Percentiles rank a stretch among this genome's conserved stretches.
Evolutionary conservation across 148 eudicot genomes (phyloP).

Genomic region (Heliosperma pusillum): DNA sequence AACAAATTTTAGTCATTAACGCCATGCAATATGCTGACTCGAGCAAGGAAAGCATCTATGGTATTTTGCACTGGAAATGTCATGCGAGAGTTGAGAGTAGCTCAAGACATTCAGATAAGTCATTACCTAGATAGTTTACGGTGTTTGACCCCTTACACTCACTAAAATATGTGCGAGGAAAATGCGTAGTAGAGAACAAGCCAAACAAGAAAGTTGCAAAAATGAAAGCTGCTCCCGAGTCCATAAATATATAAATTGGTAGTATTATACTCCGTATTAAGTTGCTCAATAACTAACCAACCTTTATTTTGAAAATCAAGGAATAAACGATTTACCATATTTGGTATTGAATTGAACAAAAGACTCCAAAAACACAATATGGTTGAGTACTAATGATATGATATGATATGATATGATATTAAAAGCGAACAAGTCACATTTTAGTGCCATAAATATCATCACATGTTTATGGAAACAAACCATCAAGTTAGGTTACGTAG

Average conservation of each 20-base stretch:
- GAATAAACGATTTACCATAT: neutral
- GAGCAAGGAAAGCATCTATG: neutral
- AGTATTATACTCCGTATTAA: neutral
- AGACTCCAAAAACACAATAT: neutral
- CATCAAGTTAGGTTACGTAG: neutral
- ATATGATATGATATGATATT: neutral
- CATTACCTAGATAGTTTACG: neutral
- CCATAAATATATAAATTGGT: neutral
- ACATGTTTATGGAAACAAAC: constrained; percentile 8
- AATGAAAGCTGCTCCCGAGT: neutral
- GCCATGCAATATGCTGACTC: neutral
- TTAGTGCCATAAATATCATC: constrained; percentile 6
- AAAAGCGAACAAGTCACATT: neutral
- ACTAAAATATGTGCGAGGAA: neutral
- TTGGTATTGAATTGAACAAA: neutral
- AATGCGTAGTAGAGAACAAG: too few relatives aligned
- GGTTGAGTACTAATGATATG: neutral
- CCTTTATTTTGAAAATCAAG: neutral
- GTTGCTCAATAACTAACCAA: neutral
- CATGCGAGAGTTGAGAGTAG: neutral
- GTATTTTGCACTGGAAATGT: neutral
- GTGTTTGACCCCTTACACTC: neutral
- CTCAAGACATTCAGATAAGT: constrained; percentile 4
- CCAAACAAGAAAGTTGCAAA: neutral
- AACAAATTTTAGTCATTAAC: neutral